A percentile compares a stretch with the other conserved stretches of the same genome.
phyloP scores from a whole-genome alignment of 495 filamentous ascomycete species.

The Schizothecium vesticola region DNA sequence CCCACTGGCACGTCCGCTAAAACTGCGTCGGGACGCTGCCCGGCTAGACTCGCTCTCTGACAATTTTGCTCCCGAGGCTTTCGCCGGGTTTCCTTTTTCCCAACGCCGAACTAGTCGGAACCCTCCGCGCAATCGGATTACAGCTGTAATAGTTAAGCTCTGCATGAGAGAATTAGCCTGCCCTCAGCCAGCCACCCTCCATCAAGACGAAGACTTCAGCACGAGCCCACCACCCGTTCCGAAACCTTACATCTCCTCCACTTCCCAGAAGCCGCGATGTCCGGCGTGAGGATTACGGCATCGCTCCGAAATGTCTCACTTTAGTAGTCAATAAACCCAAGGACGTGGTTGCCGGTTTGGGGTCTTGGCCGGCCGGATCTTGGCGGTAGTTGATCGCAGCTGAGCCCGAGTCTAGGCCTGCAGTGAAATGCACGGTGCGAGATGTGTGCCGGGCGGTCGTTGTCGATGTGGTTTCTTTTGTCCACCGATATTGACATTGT shows the following conservation, averaged over 20 bases:
- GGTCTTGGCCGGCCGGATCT: background rate
- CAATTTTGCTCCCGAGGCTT: background rate
- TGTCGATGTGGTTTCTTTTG: background rate
- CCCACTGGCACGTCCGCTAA: background rate
- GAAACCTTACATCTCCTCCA: background rate
- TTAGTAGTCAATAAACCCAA: background rate
- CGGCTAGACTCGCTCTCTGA: too few species aligned
- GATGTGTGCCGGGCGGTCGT: too few species aligned
- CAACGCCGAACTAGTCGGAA: too few species aligned
- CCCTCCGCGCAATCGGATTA: too few species aligned
- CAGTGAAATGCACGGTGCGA: background rate
- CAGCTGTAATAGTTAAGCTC: too few species aligned
- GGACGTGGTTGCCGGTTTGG: background rate
- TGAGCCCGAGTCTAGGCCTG: background rate
- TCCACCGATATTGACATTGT: too few species aligned
- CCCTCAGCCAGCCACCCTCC: background rate
- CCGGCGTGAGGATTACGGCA: too few species aligned
- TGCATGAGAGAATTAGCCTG: background rate
- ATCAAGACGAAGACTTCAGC: background rate
- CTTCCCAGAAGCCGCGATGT: background rate
- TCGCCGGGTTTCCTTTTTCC: too few species aligned
- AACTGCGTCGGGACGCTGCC: background rate
- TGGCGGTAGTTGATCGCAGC: background rate
- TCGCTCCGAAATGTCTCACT: too few species aligned
- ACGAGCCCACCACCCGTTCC: background rate